phyloP scores from a whole-genome alignment of 2,329 filamentous ascomycete genomes.

The Curvularia lunata region DNA sequence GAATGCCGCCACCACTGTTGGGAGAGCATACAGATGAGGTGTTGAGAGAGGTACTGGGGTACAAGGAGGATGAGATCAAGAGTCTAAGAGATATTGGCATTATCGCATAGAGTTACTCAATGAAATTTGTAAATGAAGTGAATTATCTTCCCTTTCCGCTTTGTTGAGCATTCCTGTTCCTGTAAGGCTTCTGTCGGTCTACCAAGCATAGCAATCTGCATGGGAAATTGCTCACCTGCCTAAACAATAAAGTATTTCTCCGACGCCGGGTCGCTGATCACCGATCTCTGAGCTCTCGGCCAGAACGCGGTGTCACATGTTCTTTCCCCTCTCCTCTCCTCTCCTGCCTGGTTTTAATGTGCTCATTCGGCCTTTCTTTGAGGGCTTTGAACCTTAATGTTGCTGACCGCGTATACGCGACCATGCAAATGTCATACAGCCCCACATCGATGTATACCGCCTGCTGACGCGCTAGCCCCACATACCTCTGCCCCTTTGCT shows the following conservation, averaged over 20 bases:
- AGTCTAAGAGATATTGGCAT: conserved; percentile 17
- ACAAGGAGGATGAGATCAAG: conserved; percentile 31
- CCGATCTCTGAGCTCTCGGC: background rate
- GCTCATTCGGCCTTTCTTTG: background rate
- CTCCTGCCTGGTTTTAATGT: background rate
- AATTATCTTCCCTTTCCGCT: background rate
- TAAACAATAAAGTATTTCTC: background rate
- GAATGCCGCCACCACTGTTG: conserved; percentile 81
- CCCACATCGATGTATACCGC: background rate
- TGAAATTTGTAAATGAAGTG: background rate
- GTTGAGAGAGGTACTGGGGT: conserved; percentile 39
- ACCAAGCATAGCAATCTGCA: background rate
- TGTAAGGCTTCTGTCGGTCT: no score
- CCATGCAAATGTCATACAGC: background rate
- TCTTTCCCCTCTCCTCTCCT: no score
- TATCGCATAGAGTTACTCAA: conserved; percentile 17
- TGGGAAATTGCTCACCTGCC: background rate
- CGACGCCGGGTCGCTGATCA: background rate
- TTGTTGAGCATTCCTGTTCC: background rate
- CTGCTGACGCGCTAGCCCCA: conserved; percentile 6
- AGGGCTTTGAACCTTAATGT: background rate
- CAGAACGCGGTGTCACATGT: background rate
- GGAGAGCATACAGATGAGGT: conserved; percentile 54
- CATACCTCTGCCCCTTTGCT: background rate
- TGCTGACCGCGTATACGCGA: background rate